Evolutionary conservation across 352 stramenopile species (phyloP).

Genomic region (Phytopythium delawarense): DNA sequence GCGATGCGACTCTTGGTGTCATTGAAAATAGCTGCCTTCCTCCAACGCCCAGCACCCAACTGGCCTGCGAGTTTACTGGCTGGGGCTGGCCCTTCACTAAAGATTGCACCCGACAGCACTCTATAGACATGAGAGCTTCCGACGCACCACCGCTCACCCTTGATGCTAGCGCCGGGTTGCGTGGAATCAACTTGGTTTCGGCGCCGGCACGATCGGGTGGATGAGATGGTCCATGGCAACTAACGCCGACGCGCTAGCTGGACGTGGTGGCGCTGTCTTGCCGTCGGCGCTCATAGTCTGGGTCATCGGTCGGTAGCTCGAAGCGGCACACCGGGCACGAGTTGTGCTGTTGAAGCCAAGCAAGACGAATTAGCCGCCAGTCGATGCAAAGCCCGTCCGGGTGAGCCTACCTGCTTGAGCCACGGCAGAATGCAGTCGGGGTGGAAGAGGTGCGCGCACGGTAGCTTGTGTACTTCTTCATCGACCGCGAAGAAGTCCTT

Average conservation of each 20-base stretch:
- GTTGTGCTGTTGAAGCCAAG: constrained; percentile 49
- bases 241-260: neutral
- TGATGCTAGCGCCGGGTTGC: neutral
- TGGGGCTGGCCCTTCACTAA: neutral
- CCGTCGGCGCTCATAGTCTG: constrained; percentile 71
- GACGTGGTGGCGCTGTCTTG: neutral
- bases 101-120: neutral
- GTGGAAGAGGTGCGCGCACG: constrained; percentile 78
- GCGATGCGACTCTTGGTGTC: constrained; percentile 1
- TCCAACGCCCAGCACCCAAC: neutral
- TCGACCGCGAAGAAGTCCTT: constrained; percentile 82
- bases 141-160: neutral
- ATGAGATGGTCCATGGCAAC: neutral
- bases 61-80: neutral
- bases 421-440: constrained; percentile 85
- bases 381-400: neutral
- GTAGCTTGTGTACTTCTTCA: constrained; percentile 68
- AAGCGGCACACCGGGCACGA: constrained; percentile 84
- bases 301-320: constrained; percentile 80
- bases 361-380: neutral
- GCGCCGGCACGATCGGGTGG: neutral
- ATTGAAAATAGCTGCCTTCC: neutral
- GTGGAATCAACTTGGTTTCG: neutral
- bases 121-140: neutral
- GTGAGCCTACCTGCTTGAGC: constrained; percentile 49